These are phyloP conservation scores for Pyricularia grisea DNA, from an alignment of 2,329 filamentous ascomycete species.

Conservation along the genomic window DNA sequence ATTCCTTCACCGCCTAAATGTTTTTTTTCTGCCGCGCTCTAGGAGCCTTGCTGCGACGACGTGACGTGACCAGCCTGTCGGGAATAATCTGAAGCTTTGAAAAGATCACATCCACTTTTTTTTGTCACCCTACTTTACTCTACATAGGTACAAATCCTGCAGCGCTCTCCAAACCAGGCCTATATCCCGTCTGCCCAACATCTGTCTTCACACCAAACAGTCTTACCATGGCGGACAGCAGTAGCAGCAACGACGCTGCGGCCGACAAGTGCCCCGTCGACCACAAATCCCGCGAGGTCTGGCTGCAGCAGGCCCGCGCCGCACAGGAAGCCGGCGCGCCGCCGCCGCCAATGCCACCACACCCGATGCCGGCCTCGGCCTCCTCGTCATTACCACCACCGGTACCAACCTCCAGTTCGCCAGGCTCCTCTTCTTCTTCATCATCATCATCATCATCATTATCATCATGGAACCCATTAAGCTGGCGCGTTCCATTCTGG, in stretches of 20 bases:
- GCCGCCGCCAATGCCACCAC: constrained; percentile 9
- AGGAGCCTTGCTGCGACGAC: background rate
- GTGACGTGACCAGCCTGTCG: background rate
- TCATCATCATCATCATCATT: background rate
- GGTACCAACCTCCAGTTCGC: constrained; percentile 38
- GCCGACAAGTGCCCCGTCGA: constrained; percentile 68
- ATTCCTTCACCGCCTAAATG: background rate
- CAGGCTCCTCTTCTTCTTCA: constrained; percentile 26
- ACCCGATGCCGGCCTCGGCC: constrained; percentile 6
- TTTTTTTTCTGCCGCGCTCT: background rate
- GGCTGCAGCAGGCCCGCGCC: constrained; percentile 62
- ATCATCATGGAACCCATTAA: constrained; percentile 26
- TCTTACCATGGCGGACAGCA: constrained; percentile 14
- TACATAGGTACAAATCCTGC: background rate
- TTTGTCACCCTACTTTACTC: background rate
- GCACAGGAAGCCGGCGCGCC: constrained; percentile 26
- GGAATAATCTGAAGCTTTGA: background rate
- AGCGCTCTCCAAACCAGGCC: background rate
- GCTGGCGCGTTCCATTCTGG: constrained; percentile 8
- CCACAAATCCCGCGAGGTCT: constrained; percentile 77
- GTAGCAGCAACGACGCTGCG: background rate
- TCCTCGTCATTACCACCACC: constrained; percentile 19
- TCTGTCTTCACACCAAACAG: background rate
- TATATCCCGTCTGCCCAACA: background rate
- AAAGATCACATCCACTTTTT: background rate